Evolutionary conservation across 768 basidiomycete genomes (phyloP), one percentile per base, ranked within the genome.

Genomic region (Hortiboletus campestris): DNA sequence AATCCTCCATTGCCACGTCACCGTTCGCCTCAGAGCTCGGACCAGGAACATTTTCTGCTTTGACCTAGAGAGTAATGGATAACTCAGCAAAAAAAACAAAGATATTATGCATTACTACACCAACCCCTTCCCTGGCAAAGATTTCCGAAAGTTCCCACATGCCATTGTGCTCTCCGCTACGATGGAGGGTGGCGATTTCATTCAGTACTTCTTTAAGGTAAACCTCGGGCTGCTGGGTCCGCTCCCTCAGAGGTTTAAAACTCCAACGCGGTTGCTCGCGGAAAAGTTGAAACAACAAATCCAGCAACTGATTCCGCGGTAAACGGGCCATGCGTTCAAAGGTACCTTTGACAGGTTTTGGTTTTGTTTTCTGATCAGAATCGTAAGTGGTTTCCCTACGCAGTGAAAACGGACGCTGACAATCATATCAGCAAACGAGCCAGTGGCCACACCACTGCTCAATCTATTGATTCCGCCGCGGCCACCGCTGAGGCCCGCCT

Each of bases 261-360:
- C 83, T 77, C 94, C 94, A 98, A 48, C 84, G 85, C n/a, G 86
- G 81, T 42, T 80, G 80, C 57, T 92, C 85, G 56, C 83, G 80
- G 77, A 95, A 98, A 7, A 86, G 76, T 2, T 73, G 62, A 73
- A 95, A 95, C 40, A 97, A 78, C 51, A 87, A 74, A 69, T 97
- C 92, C 70, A 93, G 78, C 9, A 97, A 81, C 66, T 95, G 89
- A 73, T 93, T 89, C 51, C 88, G 80, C 7, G 92, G 91, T 74
- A 97, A 86, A 68, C 94, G 90, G n/a, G 89, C 87, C 83, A 91
- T 89, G 62, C 90, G 88, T 72, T 94, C 91, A 74, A 89, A 89
- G 14, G 81, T 75, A 29, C 87, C 87, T 62, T 90, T 89, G 17
- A 78, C 70, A 2, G 76, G 78, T 68, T 88, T 90, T 38, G 75